Percentiles rank a stretch among this genome's conserved stretches.
Evolutionary conservation across 2,329 filamentous ascomycete species (phyloP).

Genomic region (Clarireedia monteithiana): DNA sequence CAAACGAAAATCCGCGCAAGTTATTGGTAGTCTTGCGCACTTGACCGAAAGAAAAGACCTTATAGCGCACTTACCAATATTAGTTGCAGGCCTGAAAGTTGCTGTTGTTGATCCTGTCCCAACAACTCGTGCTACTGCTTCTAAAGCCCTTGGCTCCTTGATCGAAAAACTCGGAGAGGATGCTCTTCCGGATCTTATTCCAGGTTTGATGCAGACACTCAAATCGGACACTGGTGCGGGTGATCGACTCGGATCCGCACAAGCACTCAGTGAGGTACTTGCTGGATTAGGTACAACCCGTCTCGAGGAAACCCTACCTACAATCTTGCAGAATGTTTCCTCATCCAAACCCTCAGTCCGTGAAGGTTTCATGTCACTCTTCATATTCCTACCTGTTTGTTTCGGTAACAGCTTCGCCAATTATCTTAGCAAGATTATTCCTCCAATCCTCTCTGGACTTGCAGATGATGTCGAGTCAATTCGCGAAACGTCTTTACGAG

Average conservation of each 20-base stretch:
- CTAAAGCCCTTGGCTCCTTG: conserved; percentile 90
- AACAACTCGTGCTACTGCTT: conserved; percentile 90
- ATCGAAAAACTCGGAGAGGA: conserved; percentile 98
- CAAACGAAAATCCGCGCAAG: conserved; percentile 92
- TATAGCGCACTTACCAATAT: conserved; percentile 78
- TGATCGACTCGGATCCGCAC: conserved; percentile 90
- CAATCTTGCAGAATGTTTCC: conserved; percentile 90
- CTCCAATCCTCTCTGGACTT: conserved; percentile 85
- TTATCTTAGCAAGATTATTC: conserved; percentile 92
- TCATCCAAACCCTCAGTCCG: conserved; percentile 85
- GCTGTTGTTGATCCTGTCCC: conserved; percentile 94
- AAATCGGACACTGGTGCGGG: conserved; percentile 96
- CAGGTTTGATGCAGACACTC: conserved; percentile 93
- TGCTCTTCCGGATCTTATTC: conserved; percentile 91
- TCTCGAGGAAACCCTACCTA: conserved; percentile 91
- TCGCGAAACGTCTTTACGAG: conserved; percentile 89
- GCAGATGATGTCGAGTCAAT: conserved; percentile 96
- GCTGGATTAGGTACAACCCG: conserved; percentile 88
- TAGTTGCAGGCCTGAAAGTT: conserved; percentile 81
- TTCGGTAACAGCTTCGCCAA: conserved; percentile 98
- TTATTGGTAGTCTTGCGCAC: conserved; percentile 95
- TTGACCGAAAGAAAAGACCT: conserved; percentile 95
- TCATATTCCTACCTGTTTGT: conserved; percentile 97
- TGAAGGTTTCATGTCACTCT: conserved; percentile 98
- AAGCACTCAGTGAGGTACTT: conserved; percentile 92